phyloP scores from a whole-genome alignment of 345 rosid species.

The Camelina sativa region DNA sequence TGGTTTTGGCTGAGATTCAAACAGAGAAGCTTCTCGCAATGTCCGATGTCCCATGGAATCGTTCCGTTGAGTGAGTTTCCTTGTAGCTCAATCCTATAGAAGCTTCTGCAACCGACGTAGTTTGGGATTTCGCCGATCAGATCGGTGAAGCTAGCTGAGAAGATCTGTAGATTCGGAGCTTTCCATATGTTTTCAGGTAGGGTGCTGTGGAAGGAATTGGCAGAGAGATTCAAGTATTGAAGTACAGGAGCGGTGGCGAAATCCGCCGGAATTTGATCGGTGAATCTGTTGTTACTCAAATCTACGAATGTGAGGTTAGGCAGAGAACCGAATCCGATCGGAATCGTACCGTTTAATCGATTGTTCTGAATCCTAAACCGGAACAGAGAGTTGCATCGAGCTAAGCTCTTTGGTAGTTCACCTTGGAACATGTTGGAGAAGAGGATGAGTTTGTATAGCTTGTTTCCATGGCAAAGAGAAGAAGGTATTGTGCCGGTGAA shows the following conservation, averaged over 20 bases:
- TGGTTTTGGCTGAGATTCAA: constrained; percentile 75
- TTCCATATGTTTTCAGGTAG: constrained; percentile 73
- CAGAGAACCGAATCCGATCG: constrained; percentile 68
- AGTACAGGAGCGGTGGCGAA: constrained; percentile 63
- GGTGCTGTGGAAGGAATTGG: constrained; percentile 53
- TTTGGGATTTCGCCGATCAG: constrained; percentile 70
- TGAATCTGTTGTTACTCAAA: constrained; percentile 70
- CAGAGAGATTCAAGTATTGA: constrained; percentile 78
- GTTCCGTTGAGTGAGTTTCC: constrained; percentile 71
- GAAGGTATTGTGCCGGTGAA: constrained; percentile 79
- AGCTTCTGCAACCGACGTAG: constrained; percentile 64
- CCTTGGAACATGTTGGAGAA: constrained; percentile 72
- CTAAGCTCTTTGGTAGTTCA: constrained; percentile 58
- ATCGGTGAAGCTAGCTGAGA: constrained; percentile 67
- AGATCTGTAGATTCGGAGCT: constrained; percentile 66
- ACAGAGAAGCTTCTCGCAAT: constrained; percentile 76
- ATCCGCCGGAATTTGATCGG: constrained; percentile 71
- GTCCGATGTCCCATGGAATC: constrained; percentile 84
- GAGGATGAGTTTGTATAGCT: constrained; percentile 77
- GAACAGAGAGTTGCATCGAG: constrained; percentile 61
- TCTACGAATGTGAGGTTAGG: constrained; percentile 73
- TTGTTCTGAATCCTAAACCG: constrained; percentile 79
- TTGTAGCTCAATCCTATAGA: constrained; percentile 83
- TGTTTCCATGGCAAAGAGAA: constrained; percentile 73
- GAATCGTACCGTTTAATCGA: constrained; percentile 68